Evolutionary conservation across 805 yeast species (phyloP).

Genomic region (Torulaspora microellipsoides): DNA sequence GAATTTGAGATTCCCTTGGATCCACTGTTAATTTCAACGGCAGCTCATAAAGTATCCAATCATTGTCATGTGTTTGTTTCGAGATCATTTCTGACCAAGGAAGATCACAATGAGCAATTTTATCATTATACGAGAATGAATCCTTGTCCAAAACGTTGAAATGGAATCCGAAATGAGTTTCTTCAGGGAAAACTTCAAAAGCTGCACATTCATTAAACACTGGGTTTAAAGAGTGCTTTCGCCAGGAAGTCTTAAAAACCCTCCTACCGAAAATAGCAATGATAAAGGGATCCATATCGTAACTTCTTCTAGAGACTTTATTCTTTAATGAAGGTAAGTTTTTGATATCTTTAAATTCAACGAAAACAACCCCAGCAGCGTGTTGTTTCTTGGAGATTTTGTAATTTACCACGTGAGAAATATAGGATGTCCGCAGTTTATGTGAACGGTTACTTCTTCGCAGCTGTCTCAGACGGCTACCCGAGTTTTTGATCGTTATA

Average conservation of each 20-base stretch:
- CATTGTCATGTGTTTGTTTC: slow-evolving; percentile 27
- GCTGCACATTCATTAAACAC: slow-evolving; percentile 74
- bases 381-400: slow-evolving; percentile 29
- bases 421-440: slow-evolving; percentile 2
- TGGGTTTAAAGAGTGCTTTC: slow-evolving; percentile 78
- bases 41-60: slow-evolving; percentile 32
- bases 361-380: slow-evolving; percentile 62
- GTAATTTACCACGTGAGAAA: slow-evolving; percentile 17
- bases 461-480: slow-evolving; percentile 7
- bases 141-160: slow-evolving; percentile 83
- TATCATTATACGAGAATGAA: slow-evolving; percentile 74
- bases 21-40: slow-evolving; percentile 34
- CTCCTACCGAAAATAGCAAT: slow-evolving; percentile 85
- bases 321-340: slow-evolving; percentile 76
- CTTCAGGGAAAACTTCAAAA: slow-evolving; percentile 68
- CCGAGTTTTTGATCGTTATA: slow-evolving; percentile 6
- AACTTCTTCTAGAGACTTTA: slow-evolving; percentile 55
- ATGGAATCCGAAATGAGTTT: slow-evolving; percentile 57
- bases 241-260: slow-evolving; percentile 80
- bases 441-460: slow-evolving; percentile 4
- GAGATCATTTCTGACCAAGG: slow-evolving; percentile 46
- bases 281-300: slow-evolving; percentile 96
- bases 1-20: slow-evolving; percentile 24
- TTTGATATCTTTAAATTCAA: slow-evolving; percentile 69
- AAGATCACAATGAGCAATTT: slow-evolving; percentile 63